Percentiles rank a stretch among this genome's conserved stretches.
These are phyloP conservation scores for Escallonia herrerae DNA, from an alignment of 129 eudicot species.

Conservation along the genomic window DNA sequence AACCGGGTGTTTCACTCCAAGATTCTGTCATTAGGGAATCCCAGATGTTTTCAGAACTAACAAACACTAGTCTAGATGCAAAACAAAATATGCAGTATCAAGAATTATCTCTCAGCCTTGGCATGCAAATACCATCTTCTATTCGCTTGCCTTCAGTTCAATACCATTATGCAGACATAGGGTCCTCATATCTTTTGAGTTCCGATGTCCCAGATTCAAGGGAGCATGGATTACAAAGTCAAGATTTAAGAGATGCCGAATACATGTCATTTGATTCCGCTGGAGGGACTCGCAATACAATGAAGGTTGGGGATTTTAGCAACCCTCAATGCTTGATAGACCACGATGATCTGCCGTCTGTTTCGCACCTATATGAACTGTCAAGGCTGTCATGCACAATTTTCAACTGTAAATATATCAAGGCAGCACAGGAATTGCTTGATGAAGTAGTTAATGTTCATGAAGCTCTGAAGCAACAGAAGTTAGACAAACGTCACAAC, in stretches of 20 bases:
- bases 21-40: constrained; percentile 17
- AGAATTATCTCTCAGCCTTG: constrained; percentile 76
- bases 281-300: constrained; percentile 19
- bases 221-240: constrained; percentile 29
- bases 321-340: constrained; percentile 29
- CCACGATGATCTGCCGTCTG: constrained; percentile 12
- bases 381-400: constrained; percentile 37
- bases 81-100: constrained; percentile 44
- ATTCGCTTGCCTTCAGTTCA: constrained; percentile 42
- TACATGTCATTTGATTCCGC: constrained; percentile 51
- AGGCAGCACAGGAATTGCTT: constrained; percentile 67
- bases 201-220: constrained; percentile 33
- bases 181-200: constrained; percentile 18
- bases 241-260: constrained; percentile 37
- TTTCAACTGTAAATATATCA: constrained; percentile 63
- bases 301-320: constrained; percentile 24
- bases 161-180: constrained; percentile 41
- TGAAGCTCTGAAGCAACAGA: constrained; percentile 42
- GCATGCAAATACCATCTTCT: constrained; percentile 53
- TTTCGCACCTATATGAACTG: constrained; percentile 32
- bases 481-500: constrained; percentile 26
- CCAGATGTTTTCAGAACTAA: constrained; percentile 31
- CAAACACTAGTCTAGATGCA: constrained; percentile 16
- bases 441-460: constrained; percentile 72
- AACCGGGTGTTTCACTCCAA: constrained; percentile 3